Evolutionary conservation across 306 rosid species (phyloP).

Genomic region (Cotoneaster glaucophyllus): DNA sequence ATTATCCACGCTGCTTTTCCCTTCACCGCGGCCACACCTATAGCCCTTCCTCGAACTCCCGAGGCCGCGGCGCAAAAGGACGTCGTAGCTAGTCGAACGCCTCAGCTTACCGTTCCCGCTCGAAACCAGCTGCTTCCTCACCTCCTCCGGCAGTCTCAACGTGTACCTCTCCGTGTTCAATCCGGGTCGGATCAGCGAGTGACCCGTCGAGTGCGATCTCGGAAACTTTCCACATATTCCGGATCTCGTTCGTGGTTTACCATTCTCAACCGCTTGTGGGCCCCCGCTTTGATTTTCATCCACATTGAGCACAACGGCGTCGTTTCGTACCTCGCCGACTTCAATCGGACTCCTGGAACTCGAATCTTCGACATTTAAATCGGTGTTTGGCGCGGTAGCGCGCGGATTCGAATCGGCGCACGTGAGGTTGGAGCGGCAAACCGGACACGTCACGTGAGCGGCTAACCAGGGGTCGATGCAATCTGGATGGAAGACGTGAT

Average conservation of each 20-base stretch:
- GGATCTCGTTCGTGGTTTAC: background rate
- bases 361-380: background rate
- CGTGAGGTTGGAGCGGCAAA: slow-evolving; percentile 50
- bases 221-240: slow-evolving; percentile 11
- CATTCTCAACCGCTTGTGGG: background rate
- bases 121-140: slow-evolving; percentile 36
- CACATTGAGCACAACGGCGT: background rate
- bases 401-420: background rate
- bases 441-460: slow-evolving; percentile 62
- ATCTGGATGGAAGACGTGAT: slow-evolving; percentile 62
- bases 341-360: background rate
- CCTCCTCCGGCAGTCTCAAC: slow-evolving; percentile 46
- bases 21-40: background rate
- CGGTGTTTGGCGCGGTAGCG: background rate
- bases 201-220: slow-evolving; percentile 75
- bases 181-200: slow-evolving; percentile 37
- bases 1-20: slow-evolving; percentile 18
- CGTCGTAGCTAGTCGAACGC: slow-evolving; percentile 42
- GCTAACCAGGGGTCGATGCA: slow-evolving; percentile 73
- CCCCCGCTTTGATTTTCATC: background rate
- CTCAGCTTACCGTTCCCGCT: slow-evolving; percentile 23
- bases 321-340: background rate
- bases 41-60: slow-evolving; percentile 29
- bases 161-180: slow-evolving; percentile 44
- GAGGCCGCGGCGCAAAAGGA: background rate